Evolutionary conservation across 2,329 filamentous ascomycete genomes (phyloP).

Genomic region (Cladophialophora psammophila): DNA sequence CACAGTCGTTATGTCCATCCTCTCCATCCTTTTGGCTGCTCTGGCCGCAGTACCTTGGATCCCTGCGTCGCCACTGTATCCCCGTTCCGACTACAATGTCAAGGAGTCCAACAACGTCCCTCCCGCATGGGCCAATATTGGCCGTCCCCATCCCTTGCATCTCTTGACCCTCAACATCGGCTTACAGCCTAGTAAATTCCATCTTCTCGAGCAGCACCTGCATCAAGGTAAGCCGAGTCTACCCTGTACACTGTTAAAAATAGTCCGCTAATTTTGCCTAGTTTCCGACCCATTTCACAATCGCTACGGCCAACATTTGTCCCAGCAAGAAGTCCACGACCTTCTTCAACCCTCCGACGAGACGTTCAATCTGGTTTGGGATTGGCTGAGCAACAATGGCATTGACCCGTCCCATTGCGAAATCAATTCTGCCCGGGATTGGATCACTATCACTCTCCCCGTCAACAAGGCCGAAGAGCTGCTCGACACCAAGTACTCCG

Average conservation of each 20-base stretch:
- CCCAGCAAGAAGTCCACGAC: conserved; percentile 59
- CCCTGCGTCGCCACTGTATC: conserved; percentile 39
- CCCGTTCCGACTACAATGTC: conserved; percentile 56
- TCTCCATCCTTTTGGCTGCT: conserved; percentile 21
- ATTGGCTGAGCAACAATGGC: conserved; percentile 64
- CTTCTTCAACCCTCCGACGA: conserved; percentile 62
- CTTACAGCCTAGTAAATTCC: conserved; percentile 64
- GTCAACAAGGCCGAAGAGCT: conserved; percentile 61
- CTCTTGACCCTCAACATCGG: conserved; percentile 65
- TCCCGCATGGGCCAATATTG: conserved; percentile 57
- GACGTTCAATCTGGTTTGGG: conserved; percentile 60
- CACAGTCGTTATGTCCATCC: conserved; percentile 31
- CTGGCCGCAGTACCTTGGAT: conserved; percentile 16
- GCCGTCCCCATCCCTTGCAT: conserved; percentile 57
- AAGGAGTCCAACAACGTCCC: conserved; percentile 65
- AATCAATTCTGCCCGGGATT: conserved; percentile 64
- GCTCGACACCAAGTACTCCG: conserved; percentile 60
- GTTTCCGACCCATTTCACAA: conserved; percentile 61
- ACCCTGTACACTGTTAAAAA: not conserved
- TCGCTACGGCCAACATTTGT: conserved; percentile 64
- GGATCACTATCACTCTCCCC: conserved; percentile 62
- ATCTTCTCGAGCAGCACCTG: conserved; percentile 63
- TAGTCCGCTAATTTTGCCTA: conserved; percentile 33
- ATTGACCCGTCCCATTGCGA: conserved; percentile 51
- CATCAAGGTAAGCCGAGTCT: conserved; percentile 52